These are phyloP conservation scores for Leucosporidium creatinivorum DNA, from an alignment of 768 basidiomycete genomes.

Conservation along the genomic window DNA sequence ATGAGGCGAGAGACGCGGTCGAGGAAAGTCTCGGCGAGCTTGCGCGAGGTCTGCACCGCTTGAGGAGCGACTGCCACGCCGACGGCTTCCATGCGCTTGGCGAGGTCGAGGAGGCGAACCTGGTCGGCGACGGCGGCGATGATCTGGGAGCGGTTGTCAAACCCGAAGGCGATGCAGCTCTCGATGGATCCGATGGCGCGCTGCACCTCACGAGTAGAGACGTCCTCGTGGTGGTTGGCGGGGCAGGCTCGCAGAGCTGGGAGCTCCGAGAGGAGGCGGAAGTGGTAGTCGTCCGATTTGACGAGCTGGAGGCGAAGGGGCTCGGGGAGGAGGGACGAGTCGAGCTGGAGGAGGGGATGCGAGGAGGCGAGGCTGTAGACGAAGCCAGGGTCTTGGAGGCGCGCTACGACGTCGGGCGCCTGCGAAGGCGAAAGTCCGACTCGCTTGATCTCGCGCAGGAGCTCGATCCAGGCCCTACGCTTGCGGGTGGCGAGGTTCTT, in stretches of 20 bases:
- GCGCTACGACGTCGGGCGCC: constrained; percentile 19
- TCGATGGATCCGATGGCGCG: constrained; percentile 71
- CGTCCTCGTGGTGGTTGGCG: constrained; percentile 65
- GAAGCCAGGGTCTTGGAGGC: constrained; percentile 22
- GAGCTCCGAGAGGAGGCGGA: constrained; percentile 55
- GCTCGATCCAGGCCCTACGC: constrained; percentile 80
- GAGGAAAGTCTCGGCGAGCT: constrained; percentile 2
- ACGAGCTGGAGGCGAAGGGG: constrained; percentile 11
- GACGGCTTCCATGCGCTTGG: constrained; percentile 4
- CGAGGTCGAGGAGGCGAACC: constrained; percentile 14
- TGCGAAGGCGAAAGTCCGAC: constrained; percentile 52
- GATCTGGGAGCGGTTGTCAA: constrained; percentile 23
- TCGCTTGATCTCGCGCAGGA: constrained; percentile 77
- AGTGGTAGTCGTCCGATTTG: constrained; percentile 37
- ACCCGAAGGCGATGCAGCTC: constrained; percentile 52
- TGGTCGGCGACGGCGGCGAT: constrained; percentile 4
- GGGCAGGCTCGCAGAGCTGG: constrained; percentile 59
- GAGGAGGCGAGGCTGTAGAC: constrained; percentile 15
- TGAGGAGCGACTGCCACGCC: background rate
- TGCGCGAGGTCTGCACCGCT: background rate
- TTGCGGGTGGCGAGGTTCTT: constrained; percentile 75
- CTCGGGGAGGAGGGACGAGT: constrained; percentile 1
- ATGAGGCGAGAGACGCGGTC: constrained; percentile 4
- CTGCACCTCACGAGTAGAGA: constrained; percentile 79
- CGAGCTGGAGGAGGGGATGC: constrained; percentile 6